Evolutionary conservation across 345 rosid genomes (phyloP).

Genomic region (Excoecaria agallocha): DNA sequence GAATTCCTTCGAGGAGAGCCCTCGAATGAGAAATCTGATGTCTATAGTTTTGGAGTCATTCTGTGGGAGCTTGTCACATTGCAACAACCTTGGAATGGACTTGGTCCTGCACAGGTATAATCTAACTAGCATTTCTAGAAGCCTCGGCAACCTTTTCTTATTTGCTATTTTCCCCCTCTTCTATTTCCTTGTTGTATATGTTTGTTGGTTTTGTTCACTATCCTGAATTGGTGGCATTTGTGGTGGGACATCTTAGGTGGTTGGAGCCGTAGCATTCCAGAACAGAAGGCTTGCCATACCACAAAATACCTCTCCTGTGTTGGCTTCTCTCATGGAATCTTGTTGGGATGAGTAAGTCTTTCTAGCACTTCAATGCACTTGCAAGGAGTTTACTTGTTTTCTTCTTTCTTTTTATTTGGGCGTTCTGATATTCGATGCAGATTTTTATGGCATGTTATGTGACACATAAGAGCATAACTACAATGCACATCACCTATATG

Average conservation of each 20-base stretch:
- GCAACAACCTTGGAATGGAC: conserved; percentile 96
- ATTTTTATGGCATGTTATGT: background rate
- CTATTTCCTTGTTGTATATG: background rate
- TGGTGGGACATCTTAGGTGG: no score
- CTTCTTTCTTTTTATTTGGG: no score
- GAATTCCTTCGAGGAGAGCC: conserved; percentile 98
- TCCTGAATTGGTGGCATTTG: no score
- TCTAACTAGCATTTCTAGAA: background rate
- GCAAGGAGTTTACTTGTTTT: no score
- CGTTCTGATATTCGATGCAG: no score
- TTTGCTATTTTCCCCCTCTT: background rate
- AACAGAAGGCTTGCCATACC: conserved; percentile 83
- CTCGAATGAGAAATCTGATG: conserved; percentile 94
- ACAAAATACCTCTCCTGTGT: conserved; percentile 58
- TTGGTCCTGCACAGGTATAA: conserved; percentile 86
- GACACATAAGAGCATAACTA: background rate
- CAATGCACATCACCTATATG: background rate
- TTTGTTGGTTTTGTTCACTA: no score
- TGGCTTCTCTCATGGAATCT: conserved; percentile 90
- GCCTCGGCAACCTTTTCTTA: background rate
- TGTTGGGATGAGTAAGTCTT: conserved; percentile 86
- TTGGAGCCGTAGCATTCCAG: conserved; percentile 97
- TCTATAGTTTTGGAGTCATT: conserved; percentile 87
- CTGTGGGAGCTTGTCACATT: conserved; percentile 87
- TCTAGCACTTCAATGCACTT: background rate